Evolutionary conservation across 768 basidiomycete species (phyloP), one percentile per base, ranked within the genome.

Genomic region (Arthromyces matolae): DNA sequence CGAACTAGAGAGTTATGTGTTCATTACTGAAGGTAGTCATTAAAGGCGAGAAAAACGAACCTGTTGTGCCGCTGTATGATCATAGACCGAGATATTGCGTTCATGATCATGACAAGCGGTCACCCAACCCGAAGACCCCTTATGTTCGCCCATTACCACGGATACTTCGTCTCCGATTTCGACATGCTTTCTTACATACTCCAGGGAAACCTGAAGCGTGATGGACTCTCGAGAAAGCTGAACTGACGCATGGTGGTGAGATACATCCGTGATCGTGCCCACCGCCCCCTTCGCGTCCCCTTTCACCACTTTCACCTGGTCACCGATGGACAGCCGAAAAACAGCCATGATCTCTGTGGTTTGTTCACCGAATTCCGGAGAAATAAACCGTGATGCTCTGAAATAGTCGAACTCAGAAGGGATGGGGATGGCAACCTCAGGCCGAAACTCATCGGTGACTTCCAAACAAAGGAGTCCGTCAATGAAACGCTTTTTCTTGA

Each of bases 391-490:
- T 13, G 18, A 20, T 5, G 34, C 12, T 22, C 31, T 9, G 14
- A 49, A 49, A 27, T 33, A 12, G 18, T 24, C n/a, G 8, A 49
- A 1, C 18, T 49, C 40, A 14, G 41, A 28, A 6, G 47, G 10
- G 2, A 12, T 27, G 3, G 20, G 47, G 14, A 28, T 25, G 12
- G 47, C 47, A 12, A 31, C 16, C 12, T 19, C 42, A 5, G 42
- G 42, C n/a, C 32, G 19, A 19, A 42, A 42, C 18, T 42, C 25
- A 22, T 49, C 32, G n/a, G 33, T 49, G n/a, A n/a, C n/a, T n/a
- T n/a, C n/a, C n/a, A 19, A 7, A 5, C 42, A 18, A 23, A 6
- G 25, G 7, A 34, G 33, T 12, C 29, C 35, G 20, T 49, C 33
- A 4, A 16, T 1, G 14, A 34, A 48, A 1, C 5, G 4, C 12